A percentile compares a stretch with the other conserved stretches of the same genome.
Evolutionary conservation across 1,284 basidiomycete species (phyloP).

Genomic region (Marasmius sp.): DNA sequence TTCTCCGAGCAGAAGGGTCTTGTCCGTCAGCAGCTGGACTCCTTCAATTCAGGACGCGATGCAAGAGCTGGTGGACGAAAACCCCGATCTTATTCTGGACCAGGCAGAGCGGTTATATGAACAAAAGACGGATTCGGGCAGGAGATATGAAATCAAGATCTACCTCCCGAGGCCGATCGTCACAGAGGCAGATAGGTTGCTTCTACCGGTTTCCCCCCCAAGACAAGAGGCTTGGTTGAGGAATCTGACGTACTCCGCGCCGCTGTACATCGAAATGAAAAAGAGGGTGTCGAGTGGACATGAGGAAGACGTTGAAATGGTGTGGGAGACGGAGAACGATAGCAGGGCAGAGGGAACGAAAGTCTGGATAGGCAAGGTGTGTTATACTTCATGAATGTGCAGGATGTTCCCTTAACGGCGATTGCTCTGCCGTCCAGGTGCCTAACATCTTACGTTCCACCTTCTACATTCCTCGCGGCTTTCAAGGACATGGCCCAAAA

Average conservation of each 20-base stretch:
- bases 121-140: conserved; percentile 74
- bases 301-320: conserved; percentile 83
- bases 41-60: conserved; percentile 99
- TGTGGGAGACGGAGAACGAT: conserved; percentile 79
- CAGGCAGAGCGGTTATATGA: conserved; percentile 96
- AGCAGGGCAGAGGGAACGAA: conserved; percentile 72
- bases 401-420: conserved; percentile 12
- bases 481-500: conserved; percentile 93
- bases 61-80: conserved; percentile 99
- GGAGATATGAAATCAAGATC: conserved; percentile 96
- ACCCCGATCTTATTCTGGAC: conserved; percentile 90
- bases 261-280: conserved; percentile 95
- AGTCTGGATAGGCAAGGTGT: conserved; percentile 94
- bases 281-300: conserved; percentile 82
- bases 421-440: conserved; percentile 53
- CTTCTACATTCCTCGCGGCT: conserved; percentile 88
- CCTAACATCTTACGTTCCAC: conserved; percentile 97
- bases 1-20: conserved; percentile 98
- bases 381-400: not conserved
- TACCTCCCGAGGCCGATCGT: conserved; percentile 94
- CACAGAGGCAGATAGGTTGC: conserved; percentile 94
- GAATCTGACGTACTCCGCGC: conserved; percentile 95
- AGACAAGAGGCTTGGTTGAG: conserved; percentile 93
- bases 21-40: conserved; percentile 96
- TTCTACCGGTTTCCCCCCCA: conserved; percentile 93